phyloP scores from a whole-genome alignment of 257 asterid species.

The Solanum pimpinellifolium region DNA sequence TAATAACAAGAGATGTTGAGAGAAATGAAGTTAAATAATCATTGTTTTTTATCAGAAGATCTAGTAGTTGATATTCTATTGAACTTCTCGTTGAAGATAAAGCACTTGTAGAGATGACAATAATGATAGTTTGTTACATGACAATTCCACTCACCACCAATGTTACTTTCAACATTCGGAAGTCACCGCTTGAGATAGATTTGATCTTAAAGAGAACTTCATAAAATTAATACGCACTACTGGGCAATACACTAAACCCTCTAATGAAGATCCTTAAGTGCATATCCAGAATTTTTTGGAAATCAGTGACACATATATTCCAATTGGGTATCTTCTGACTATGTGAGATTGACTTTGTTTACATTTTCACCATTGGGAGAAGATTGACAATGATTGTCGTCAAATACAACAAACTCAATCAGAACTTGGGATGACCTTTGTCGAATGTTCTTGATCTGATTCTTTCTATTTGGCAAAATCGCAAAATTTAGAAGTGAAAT shows the following conservation, averaged over 20 bases:
- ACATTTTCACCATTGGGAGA: neutral
- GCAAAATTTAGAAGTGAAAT: neutral
- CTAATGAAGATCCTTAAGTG: neutral
- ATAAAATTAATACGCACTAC: neutral
- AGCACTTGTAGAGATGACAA: too few species aligned
- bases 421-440: neutral
- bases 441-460: neutral
- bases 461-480: neutral
- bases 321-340: neutral
- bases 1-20: too few species aligned
- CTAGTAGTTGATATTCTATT: too few species aligned
- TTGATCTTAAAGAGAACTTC: too few species aligned
- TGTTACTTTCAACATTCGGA: too few species aligned
- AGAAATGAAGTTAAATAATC: too few species aligned
- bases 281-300: too few species aligned
- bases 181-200: too few species aligned
- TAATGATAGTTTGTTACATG: too few species aligned
- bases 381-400: neutral
- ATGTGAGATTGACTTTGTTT: neutral
- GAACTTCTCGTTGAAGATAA: too few species aligned
- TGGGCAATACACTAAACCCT: neutral
- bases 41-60: too few species aligned
- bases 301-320: neutral
- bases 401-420: neutral
- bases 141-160: too few species aligned